phyloP scores from a whole-genome alignment of 192 early-diverging fungal genomes.

The Oehlia diaphana region DNA sequence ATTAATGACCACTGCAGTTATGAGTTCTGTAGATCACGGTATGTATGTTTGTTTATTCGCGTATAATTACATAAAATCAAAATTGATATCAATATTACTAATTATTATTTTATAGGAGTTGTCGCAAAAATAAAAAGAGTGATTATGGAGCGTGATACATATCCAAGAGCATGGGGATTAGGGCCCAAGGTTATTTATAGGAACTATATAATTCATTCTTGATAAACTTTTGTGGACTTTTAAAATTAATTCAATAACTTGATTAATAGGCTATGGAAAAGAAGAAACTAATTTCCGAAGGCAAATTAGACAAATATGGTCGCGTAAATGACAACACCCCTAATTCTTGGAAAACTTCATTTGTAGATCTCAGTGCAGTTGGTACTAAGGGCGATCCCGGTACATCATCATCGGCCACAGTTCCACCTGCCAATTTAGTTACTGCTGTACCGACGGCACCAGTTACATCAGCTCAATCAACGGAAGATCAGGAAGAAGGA shows the following conservation, averaged over 20 bases:
- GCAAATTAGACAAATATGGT: conserved; percentile 97
- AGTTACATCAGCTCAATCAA: not conserved
- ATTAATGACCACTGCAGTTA: conserved; percentile 96
- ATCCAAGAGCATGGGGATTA: conserved; percentile 97
- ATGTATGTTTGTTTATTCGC: not conserved
- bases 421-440: not conserved
- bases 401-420: not conserved
- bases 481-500: not conserved
- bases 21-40: conserved; percentile 95
- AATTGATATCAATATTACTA: not conserved
- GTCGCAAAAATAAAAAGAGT: conserved; percentile 99
- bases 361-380: conserved; percentile 65
- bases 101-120: conserved; percentile 44
- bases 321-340: conserved; percentile 88
- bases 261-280: conserved; percentile 81
- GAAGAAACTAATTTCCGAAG: conserved; percentile 98
- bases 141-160: conserved; percentile 99
- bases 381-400: conserved; percentile 39
- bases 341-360: conserved; percentile 75
- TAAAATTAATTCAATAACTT: not conserved
- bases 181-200: conserved; percentile 58
- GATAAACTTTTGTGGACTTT: not conserved
- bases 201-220: not conserved
- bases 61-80: not conserved
- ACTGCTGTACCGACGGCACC: not conserved